Evolutionary conservation across 768 basidiomycete genomes (phyloP).

Genomic region (Boletellus emodensis): DNA sequence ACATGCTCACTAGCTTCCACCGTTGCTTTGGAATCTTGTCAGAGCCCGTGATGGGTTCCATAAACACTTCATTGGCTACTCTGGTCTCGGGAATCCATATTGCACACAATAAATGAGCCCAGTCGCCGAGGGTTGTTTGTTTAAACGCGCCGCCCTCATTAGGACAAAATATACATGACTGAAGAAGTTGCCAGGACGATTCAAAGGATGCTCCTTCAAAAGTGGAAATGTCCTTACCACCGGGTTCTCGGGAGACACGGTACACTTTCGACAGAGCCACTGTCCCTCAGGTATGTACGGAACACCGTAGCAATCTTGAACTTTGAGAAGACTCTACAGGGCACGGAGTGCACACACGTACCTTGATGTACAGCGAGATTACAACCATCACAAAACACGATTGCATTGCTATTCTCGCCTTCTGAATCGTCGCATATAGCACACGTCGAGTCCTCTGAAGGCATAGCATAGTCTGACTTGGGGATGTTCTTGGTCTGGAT

Average conservation of each 20-base stretch:
- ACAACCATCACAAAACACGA: conserved; percentile 99
- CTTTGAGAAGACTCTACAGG: conserved; percentile 8
- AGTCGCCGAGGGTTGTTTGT: conserved; percentile 86
- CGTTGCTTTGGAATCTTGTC: conserved; percentile 85
- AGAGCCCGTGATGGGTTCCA: conserved; percentile 94
- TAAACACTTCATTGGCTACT: conserved; percentile 91
- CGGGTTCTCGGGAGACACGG: conserved; percentile 93
- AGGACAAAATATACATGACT: conserved; percentile 95
- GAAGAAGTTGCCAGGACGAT: neutral
- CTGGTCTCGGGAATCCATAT: conserved; percentile 96
- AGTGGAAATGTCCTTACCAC: conserved; percentile 56
- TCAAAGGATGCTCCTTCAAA: neutral
- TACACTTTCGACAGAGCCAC: conserved; percentile 98
- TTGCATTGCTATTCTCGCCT: conserved; percentile 97
- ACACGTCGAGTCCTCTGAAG: conserved; percentile 94
- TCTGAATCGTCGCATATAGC: conserved; percentile 98
- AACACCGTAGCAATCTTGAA: conserved; percentile 92
- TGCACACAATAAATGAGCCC: conserved; percentile 95
- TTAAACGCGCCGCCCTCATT: conserved; percentile 98
- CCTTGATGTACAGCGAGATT: conserved; percentile 99
- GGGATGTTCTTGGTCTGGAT: conserved; percentile 87
- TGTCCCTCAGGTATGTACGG: conserved; percentile 99
- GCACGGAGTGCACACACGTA: conserved; percentile 28
- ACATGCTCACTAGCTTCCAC: conserved; percentile 81
- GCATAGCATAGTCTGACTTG: conserved; percentile 80